These are phyloP conservation scores for Cicer chorassanicum DNA, from an alignment of 306 rosid species.

Conservation along the genomic window DNA sequence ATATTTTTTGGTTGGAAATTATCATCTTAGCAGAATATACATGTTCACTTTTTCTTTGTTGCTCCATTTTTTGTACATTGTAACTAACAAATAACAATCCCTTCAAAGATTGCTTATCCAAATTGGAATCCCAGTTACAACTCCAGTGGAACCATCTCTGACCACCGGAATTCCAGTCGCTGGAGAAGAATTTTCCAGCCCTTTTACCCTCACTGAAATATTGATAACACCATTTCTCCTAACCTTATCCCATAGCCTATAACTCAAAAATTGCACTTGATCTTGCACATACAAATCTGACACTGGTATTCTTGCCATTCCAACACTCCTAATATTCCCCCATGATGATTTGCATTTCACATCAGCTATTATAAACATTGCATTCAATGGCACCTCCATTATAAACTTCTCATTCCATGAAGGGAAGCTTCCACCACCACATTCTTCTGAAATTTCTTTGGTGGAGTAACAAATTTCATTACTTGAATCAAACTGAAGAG, in stretches of 20 bases:
- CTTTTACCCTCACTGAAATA: constrained; percentile 54
- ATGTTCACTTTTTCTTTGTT: neutral
- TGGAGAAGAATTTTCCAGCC: neutral
- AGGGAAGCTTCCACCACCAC: constrained; percentile 47
- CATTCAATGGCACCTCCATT: constrained; percentile 47
- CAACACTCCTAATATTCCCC: constrained; percentile 47
- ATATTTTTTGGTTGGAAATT: too few relatives aligned
- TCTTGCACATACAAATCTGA: constrained; percentile 59
- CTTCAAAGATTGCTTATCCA: constrained; percentile 36
- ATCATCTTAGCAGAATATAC: neutral
- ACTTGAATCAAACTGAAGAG: constrained; percentile 40
- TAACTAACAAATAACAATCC: neutral
- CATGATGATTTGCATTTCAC: constrained; percentile 50
- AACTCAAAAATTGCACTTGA: constrained; percentile 62
- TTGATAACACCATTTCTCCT: constrained; percentile 65
- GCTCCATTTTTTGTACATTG: neutral
- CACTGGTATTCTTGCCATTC: constrained; percentile 51
- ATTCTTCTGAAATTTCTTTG: constrained; percentile 42
- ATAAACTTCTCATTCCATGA: constrained; percentile 57
- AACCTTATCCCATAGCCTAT: constrained; percentile 60
- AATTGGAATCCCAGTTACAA: constrained; percentile 60
- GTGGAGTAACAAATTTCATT: constrained; percentile 34
- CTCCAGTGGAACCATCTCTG: neutral
- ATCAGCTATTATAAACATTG: constrained; percentile 46
- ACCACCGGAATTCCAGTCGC: constrained; percentile 29